A percentile compares a stretch with the other conserved stretches of the same genome.
Evolutionary conservation across 2,329 filamentous ascomycete genomes (phyloP).

Genomic region (Aspergillus sclerotialis): DNA sequence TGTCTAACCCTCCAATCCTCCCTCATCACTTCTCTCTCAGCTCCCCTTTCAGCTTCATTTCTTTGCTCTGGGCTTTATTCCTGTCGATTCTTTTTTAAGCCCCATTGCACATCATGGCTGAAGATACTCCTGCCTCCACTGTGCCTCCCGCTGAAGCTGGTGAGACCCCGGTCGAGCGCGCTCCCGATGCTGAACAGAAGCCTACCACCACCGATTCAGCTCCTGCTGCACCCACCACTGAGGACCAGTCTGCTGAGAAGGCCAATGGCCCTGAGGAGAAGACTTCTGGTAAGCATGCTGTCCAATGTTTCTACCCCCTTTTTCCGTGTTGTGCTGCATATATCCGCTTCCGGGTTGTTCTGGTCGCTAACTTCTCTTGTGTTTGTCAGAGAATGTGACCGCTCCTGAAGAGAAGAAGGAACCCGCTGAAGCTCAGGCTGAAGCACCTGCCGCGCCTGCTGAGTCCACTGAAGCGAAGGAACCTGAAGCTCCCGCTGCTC

Average conservation of each 20-base stretch:
- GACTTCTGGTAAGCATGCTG: conserved; percentile 19
- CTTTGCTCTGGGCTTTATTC: conserved; percentile 6
- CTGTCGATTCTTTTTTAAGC: conserved; percentile 6
- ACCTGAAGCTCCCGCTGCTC: conserved; percentile 8
- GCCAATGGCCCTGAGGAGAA: conserved; percentile 21
- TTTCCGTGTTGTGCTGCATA: not conserved
- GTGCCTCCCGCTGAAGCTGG: conserved; percentile 22
- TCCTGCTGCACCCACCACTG: conserved; percentile 13
- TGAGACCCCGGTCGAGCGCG: conserved; percentile 26
- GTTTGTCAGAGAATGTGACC: conserved; percentile 12
- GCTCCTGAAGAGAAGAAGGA: conserved; percentile 19
- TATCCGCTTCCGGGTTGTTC: conserved; percentile 1
- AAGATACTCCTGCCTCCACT: conserved; percentile 28
- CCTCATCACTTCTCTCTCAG: conserved; percentile 16
- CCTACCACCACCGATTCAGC: conserved; percentile 12
- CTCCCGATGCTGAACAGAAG: conserved; percentile 19
- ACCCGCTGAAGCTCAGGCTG: conserved; percentile 18
- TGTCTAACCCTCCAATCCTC: conserved; percentile 11
- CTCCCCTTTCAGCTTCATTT: conserved; percentile 8
- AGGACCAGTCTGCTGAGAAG: conserved; percentile 17
- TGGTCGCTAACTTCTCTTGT: conserved; percentile 8
- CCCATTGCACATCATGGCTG: conserved; percentile 30
- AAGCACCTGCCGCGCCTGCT: conserved; percentile 18
- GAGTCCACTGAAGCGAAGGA: conserved; percentile 19
- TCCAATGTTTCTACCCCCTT: not conserved